Evolutionary conservation across 768 basidiomycete species (phyloP), one percentile per base, ranked within the genome.

Genomic region (Lyophyllum shimeji): DNA sequence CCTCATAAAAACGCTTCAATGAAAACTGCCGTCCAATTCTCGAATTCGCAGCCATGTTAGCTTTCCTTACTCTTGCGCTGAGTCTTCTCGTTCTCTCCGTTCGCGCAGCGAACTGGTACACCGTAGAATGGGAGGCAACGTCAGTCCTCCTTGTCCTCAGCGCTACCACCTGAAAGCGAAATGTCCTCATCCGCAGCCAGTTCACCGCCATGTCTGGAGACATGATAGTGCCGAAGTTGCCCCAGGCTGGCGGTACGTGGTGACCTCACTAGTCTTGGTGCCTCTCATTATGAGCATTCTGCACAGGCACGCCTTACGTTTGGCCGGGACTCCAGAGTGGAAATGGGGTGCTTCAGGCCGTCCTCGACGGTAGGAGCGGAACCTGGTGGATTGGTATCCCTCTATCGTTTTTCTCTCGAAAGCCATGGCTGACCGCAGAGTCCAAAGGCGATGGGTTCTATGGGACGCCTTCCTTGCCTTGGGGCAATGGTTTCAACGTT

Each of bases 401-500:
- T 46, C 2, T 15, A 9, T 29, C 17, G 46, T 21, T 12, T 39
- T 18, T 27, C 37, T 27, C 27, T 21, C 24, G 8, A 13, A 25
- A 15, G 6, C 21, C 13, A n/a, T 20, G 13, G 34, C 33, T 39
- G n/a, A 34, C 13, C 4, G 17, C 25, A 11, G 37, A 15, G 44
- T 12, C 46, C 17, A 25, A 33, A 66, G 65, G 66, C 49, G 66
- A 67, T 46, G 66, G 66, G 3, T 67, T 67, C 50, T 67, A 61
- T 42, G 66, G 66, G 12, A 67, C 65, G 27, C 66, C 66, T 39
- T 67, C 66, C 3, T 55, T 67, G 15, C 61, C 65, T 17, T 67
- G 66, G 66, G 66, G 66, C 1, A 67, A 67, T 45, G 66, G 66
- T 13, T 67, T 65, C 53, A 67, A 67, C 46, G 66, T 67, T 12